Evolutionary conservation across 2,329 filamentous ascomycete genomes (phyloP).

Genomic region (Daldinia eschscholtzii): DNA sequence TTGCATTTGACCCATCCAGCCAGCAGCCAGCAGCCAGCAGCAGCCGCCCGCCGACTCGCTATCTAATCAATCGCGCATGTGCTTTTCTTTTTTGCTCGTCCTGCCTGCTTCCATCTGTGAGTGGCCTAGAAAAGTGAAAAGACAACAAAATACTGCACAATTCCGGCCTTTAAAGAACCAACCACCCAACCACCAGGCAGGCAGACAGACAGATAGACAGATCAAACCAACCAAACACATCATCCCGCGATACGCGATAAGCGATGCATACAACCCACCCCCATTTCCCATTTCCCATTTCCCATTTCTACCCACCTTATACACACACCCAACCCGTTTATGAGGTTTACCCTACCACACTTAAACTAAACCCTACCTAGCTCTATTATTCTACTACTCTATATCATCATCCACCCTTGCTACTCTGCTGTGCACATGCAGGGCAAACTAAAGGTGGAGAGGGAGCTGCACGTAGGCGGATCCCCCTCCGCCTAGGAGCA

Average conservation of each 20-base stretch:
- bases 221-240: conserved; percentile 28
- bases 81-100: background rate
- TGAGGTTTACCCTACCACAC: background rate
- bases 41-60: conserved; percentile 33
- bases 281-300: background rate
- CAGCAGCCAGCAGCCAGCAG: background rate
- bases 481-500: conserved; percentile 34
- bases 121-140: conserved; percentile 32
- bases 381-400: background rate
- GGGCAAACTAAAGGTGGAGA: conserved; percentile 24
- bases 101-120: conserved; percentile 24
- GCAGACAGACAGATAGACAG: background rate
- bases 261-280: conserved; percentile 34
- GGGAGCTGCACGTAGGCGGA: conserved; percentile 39
- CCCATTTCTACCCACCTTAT: background rate
- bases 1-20: conserved; percentile 39
- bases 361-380: background rate
- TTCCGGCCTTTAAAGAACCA: conserved; percentile 9
- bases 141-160: conserved; percentile 25
- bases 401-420: conserved; percentile 10
- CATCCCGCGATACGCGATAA: conserved; percentile 43
- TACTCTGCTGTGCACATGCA: conserved; percentile 22
- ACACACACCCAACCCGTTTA: background rate
- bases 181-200: too few relatives aligned
- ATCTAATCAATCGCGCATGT: conserved; percentile 46